Evolutionary conservation across 805 yeast species (phyloP).

Genomic region (Monosporozyma yasuniensis): DNA sequence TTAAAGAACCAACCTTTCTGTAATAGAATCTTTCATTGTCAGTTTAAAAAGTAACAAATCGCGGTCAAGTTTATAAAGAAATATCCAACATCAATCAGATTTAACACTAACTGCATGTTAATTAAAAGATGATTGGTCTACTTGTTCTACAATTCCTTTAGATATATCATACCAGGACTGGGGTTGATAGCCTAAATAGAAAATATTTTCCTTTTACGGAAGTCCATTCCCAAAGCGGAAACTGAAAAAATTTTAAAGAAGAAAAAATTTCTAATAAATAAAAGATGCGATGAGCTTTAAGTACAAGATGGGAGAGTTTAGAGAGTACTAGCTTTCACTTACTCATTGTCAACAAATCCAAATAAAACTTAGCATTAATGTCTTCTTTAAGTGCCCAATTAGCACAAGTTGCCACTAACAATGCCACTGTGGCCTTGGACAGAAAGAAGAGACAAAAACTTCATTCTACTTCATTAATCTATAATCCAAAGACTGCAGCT

Average conservation of each 20-base stretch:
- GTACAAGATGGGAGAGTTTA: background rate
- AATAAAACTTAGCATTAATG: constrained; percentile 20
- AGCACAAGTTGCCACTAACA: constrained; percentile 53
- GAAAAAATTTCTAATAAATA: constrained; percentile 2
- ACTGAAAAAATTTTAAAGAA: background rate
- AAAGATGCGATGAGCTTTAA: constrained; percentile 13
- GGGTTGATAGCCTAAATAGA: background rate
- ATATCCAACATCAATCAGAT: too few species aligned
- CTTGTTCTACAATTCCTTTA: too few species aligned
- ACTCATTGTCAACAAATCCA: background rate
- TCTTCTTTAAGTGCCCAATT: constrained; percentile 77
- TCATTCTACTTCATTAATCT: constrained; percentile 82
- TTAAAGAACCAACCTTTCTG: too few species aligned
- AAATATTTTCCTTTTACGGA: background rate
- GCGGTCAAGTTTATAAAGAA: too few species aligned
- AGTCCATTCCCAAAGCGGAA: background rate
- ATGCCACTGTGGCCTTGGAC: constrained; percentile 69
- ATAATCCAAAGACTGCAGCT: constrained; percentile 82
- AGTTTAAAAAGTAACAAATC: too few species aligned
- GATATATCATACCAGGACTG: too few species aligned
- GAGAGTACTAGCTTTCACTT: background rate
- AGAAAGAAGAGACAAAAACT: constrained; percentile 78
- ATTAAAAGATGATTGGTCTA: too few species aligned
- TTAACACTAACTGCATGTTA: too few species aligned
- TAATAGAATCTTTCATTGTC: too few species aligned